Percentiles rank a stretch among this genome's conserved stretches.
These are phyloP conservation scores for Ustilago cynodontis DNA, from an alignment of 1,284 basidiomycete genomes.

Conservation along the genomic window DNA sequence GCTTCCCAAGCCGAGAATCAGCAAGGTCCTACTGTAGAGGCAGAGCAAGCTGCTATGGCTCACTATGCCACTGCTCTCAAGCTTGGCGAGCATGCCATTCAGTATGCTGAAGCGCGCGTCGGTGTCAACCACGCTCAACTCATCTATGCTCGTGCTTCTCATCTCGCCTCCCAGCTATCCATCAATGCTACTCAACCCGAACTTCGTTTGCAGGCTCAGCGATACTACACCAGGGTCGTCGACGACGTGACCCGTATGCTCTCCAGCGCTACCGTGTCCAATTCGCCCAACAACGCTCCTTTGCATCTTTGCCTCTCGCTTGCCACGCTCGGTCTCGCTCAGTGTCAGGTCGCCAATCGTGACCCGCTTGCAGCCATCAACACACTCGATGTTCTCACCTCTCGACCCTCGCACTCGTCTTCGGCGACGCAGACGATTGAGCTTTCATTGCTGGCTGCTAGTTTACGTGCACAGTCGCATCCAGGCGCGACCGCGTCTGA, in stretches of 20 bases:
- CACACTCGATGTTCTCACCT: slow-evolving; percentile 61
- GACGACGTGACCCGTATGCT: slow-evolving; percentile 55
- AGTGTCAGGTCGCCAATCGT: slow-evolving; percentile 61
- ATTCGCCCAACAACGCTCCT: slow-evolving; percentile 27
- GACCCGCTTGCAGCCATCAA: slow-evolving; percentile 61
- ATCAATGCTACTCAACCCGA: slow-evolving; percentile 51
- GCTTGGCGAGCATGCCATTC: slow-evolving; percentile 67
- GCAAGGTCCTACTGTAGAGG: slow-evolving; percentile 16
- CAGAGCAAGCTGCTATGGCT: slow-evolving; percentile 42
- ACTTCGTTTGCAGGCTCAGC: slow-evolving; percentile 56
- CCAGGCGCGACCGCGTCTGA: slow-evolving; percentile 59
- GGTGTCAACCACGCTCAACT: slow-evolving; percentile 62
- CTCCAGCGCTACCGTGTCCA: slow-evolving; percentile 22
- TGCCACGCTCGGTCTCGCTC: slow-evolving; percentile 65
- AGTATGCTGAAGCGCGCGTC: slow-evolving; percentile 64
- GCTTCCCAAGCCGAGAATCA: slow-evolving; percentile 40
- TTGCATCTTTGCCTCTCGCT: slow-evolving; percentile 56
- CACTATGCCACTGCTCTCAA: slow-evolving; percentile 64
- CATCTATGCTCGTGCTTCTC: slow-evolving; percentile 62
- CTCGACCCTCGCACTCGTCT: slow-evolving; percentile 34
- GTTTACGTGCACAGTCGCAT: slow-evolving; percentile 57
- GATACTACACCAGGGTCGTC: slow-evolving; percentile 60
- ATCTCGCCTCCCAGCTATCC: slow-evolving; percentile 58
- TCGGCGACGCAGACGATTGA: slow-evolving; percentile 55
- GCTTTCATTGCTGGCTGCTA: slow-evolving; percentile 59